phyloP scores from a whole-genome alignment of 371 early-diverging fungal genomes.

The Zopfochytrium polystomum region DNA sequence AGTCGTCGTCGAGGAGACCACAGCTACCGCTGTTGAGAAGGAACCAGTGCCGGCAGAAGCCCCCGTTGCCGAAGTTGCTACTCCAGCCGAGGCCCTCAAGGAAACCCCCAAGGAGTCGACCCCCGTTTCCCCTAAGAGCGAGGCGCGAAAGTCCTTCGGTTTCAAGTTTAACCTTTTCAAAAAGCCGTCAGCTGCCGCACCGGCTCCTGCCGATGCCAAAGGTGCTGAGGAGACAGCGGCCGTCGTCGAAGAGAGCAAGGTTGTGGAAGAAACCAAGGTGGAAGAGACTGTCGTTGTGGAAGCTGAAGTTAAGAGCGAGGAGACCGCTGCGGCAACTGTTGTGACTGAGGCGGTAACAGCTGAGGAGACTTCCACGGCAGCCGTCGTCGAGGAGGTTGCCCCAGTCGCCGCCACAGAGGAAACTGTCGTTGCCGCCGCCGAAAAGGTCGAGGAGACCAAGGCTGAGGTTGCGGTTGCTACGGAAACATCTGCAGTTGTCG shows the following conservation, averaged over 20 bases:
- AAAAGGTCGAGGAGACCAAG: no score
- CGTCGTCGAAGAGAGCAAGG: no score
- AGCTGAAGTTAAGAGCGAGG: not conserved
- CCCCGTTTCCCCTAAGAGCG: slow-evolving; percentile 37
- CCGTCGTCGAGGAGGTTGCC: no score
- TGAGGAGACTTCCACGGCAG: no score
- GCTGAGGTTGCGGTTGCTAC: no score
- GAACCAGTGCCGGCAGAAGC: slow-evolving; percentile 13
- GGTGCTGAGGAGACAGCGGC: not conserved
- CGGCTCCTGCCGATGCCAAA: not conserved
- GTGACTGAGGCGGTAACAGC: no score
- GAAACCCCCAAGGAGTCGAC: not conserved
- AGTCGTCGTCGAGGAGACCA: not conserved
- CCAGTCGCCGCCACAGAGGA: no score
- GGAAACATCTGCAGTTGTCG: not conserved
- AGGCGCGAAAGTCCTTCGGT: slow-evolving; percentile 29
- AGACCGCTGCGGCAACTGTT: not conserved
- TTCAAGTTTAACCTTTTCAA: not conserved
- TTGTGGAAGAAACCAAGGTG: no score
- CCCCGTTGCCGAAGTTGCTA: not conserved
- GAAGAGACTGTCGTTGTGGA: no score
- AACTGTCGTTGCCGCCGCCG: slow-evolving; percentile 4
- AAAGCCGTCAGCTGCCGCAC: not conserved
- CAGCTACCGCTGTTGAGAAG: slow-evolving; percentile 37
- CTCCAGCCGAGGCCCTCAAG: not conserved